Conservation (phyloP, 257 asterid species). For the Solanum paucissectum region DNA sequence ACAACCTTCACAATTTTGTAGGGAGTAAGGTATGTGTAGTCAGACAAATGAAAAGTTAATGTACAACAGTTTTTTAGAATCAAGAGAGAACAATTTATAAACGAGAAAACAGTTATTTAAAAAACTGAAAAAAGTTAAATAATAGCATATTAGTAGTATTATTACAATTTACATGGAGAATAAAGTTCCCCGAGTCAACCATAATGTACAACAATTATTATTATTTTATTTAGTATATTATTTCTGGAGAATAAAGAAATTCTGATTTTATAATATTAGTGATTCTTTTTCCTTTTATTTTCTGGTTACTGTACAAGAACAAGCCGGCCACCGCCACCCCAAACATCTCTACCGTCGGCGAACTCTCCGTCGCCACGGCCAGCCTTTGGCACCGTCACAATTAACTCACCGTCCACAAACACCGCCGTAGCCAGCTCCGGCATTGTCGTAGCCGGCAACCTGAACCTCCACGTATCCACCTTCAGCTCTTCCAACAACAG, state of each 20-base stretch:
- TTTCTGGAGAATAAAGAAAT: neutral
- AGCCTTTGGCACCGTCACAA: slow-evolving; percentile 51
- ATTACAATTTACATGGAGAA: neutral
- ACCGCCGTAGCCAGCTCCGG: slow-evolving; percentile 47
- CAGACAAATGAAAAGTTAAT: neutral
- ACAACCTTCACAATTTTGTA: neutral
- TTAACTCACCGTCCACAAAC: slow-evolving; percentile 27
- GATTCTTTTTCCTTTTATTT: neutral
- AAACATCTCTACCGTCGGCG: slow-evolving; percentile 13
- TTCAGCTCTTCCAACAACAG: slow-evolving; percentile 38
- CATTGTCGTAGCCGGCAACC: slow-evolving; percentile 34
- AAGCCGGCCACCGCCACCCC: slow-evolving; percentile 22
- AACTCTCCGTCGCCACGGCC: slow-evolving; percentile 4
- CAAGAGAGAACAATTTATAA: neutral
- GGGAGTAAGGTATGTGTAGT: neutral
- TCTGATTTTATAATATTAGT: neutral
- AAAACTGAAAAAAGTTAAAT: neutral
- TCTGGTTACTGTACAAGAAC: slow-evolving; percentile 33
- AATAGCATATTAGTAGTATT: neutral
- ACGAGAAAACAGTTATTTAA: neutral
- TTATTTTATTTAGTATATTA: neutral
- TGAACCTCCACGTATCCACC: slow-evolving; percentile 53
- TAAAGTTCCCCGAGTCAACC: neutral
- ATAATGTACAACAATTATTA: neutral
- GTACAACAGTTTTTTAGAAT: neutral